Percentiles rank a stretch among this genome's conserved stretches.
Conservation (phyloP, 2,329 filamentous ascomycete genomes). For the Emericellopsis cladophorae region DNA sequence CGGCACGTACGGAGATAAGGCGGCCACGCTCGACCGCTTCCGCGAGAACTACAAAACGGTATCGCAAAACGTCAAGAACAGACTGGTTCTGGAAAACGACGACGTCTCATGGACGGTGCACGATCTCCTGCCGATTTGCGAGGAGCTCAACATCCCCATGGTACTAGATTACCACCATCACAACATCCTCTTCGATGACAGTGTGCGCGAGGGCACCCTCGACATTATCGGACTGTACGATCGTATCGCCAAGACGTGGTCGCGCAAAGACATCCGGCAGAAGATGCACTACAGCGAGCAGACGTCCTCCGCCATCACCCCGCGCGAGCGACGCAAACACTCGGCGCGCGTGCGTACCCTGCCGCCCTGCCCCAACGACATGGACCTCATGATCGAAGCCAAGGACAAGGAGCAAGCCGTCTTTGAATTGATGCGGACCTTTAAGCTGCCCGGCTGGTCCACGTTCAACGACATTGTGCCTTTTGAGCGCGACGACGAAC, state of each 20-base stretch:
- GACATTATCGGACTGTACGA: conserved; percentile 67
- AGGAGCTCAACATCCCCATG: conserved; percentile 86
- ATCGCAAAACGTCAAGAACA: conserved; percentile 58
- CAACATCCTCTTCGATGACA: conserved; percentile 77
- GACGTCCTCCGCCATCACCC: conserved; percentile 50
- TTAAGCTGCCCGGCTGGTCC: conserved; percentile 70
- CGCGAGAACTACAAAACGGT: conserved; percentile 58
- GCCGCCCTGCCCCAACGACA: conserved; percentile 68
- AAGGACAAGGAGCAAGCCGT: conserved; percentile 98
- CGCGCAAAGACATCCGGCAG: conserved; percentile 68
- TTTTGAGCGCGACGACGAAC: conserved; percentile 64
- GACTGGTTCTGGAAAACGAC: conserved; percentile 86
- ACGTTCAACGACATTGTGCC: conserved; percentile 67
- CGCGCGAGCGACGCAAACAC: conserved; percentile 71
- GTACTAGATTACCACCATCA: conserved; percentile 93
- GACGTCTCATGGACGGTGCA: conserved; percentile 90
- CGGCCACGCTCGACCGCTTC: conserved; percentile 66
- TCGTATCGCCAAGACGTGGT: conserved; percentile 75
- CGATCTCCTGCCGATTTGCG: conserved; percentile 77
- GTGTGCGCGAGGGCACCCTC: conserved; percentile 67
- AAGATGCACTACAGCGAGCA: conserved; percentile 97
- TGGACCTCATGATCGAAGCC: conserved; percentile 98
- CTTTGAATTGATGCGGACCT: conserved; percentile 83
- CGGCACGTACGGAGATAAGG: conserved; percentile 79
- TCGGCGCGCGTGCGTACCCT: conserved; percentile 65